phyloP scores from a whole-genome alignment of 768 basidiomycete species.

The Tulasnella sp. region DNA sequence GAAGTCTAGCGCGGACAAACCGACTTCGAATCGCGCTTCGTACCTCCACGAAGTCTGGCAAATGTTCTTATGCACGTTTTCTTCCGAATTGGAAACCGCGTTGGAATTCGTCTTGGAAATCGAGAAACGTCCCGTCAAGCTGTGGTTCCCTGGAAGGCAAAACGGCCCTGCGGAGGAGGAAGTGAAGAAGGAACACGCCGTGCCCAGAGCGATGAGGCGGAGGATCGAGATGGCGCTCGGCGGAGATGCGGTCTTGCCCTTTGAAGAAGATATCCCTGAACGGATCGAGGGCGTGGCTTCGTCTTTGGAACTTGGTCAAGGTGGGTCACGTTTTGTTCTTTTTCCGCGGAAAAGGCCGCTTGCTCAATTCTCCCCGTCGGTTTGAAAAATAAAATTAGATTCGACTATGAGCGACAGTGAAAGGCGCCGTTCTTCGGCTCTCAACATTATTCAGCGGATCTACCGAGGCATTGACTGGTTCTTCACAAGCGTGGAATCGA shows the following conservation, averaged over 20 bases:
- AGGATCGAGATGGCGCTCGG: neutral
- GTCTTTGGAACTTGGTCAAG: neutral
- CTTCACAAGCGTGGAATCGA: constrained; percentile 8
- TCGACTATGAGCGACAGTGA: neutral
- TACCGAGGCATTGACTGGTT: neutral
- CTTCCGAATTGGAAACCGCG: neutral
- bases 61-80: neutral
- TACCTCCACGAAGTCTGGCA: constrained; percentile 14
- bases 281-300: constrained; percentile 3
- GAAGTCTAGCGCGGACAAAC: neutral
- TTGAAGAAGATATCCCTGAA: constrained; percentile 22
- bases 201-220: neutral
- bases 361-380: neutral
- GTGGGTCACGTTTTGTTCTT: no score
- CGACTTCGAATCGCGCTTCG: neutral
- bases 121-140: neutral
- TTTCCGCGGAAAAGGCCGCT: no score
- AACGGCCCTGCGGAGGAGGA: neutral
- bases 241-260: constrained; percentile 9
- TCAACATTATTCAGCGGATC: neutral
- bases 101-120: neutral
- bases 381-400: neutral
- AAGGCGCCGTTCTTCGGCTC: neutral
- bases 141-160: constrained; percentile 15
- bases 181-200: neutral